Evolutionary conservation across 1,139 yeast species (phyloP).

Genomic region (Blastobotrys buckinghamii): DNA sequence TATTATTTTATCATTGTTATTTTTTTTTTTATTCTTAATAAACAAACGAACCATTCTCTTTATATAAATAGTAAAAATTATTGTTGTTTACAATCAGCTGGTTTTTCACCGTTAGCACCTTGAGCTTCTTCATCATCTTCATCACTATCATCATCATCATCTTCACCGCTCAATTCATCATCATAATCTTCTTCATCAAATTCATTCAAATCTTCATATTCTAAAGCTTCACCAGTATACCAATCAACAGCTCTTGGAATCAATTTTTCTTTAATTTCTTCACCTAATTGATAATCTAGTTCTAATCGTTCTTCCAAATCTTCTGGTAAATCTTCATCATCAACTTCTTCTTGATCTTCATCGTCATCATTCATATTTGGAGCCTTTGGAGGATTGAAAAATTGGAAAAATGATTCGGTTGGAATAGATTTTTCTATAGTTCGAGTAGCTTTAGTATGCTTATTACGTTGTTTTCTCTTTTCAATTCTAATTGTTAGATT

Average conservation of each 20-base stretch:
- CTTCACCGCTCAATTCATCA: slow-evolving; percentile 46
- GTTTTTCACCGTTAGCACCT: slow-evolving; percentile 45
- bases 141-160: slow-evolving; percentile 42
- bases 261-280: slow-evolving; percentile 90
- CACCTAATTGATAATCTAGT: slow-evolving; percentile 92
- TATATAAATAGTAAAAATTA: slow-evolving; percentile 23
- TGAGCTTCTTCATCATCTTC: slow-evolving; percentile 43
- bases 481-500: slow-evolving; percentile 85
- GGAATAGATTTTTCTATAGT: slow-evolving; percentile 94
- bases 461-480: slow-evolving; percentile 96
- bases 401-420: slow-evolving; percentile 88
- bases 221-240: slow-evolving; percentile 96
- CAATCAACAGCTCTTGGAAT: slow-evolving; percentile 96
- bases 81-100: slow-evolving; percentile 83
- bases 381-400: slow-evolving; percentile 88
- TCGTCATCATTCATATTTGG: slow-evolving; percentile 50
- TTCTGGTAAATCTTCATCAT: slow-evolving; percentile 58
- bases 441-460: slow-evolving; percentile 94
- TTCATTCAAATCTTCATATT: slow-evolving; percentile 46
- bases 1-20: too few relatives aligned
- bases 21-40: too few relatives aligned
- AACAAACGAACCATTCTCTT: too few relatives aligned
- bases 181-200: slow-evolving; percentile 50
- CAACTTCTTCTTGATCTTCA: slow-evolving; percentile 41
- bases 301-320: slow-evolving; percentile 83